Base-by-base conservation (phyloP, 192 early-diverging fungal species). In the Coemansia sp. region DNA sequence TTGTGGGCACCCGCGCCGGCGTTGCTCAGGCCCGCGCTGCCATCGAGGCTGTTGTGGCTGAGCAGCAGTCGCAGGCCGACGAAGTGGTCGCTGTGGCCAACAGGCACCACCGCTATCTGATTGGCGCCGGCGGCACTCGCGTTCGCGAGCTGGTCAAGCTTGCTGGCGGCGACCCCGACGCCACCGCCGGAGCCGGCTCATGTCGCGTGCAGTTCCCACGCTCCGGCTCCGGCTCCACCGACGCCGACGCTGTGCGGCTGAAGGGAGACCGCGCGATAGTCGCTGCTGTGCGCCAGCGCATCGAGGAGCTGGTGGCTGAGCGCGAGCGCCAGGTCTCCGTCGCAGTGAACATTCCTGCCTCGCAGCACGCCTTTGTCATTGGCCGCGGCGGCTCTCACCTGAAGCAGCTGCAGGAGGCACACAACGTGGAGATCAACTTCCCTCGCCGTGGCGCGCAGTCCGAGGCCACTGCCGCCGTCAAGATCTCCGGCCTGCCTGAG, bases 301-400 rank as follows among this genome's bases (percentile, higher is more conserved):
- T 89, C 46, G 87, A 87, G 23, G 83, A 70, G 57, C 64, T 79
- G 26, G 77, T 73, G 2, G 77, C 71, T 33, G 84, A 88, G 59
- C 84, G 86, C 62, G 82, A 89, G 70, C 84, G 84, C 66, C 83
- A 87, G 66, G 73, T 76, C 23, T 86, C 86, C 8, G 40, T 87
- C 5, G 63, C 61, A 2, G 69, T 95, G n/a, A 38, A 62, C 40
- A 86, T 96, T 60, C 94, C 94, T 0, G 86, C 81, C 10, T 83
- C 86, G 11, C 83, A 94, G 48, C 93, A 95, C 69, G 85, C 88
- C 13, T 83, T 86, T 40, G 75, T 97, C 38, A 97, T 95, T 65
- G 95, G 95, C 11, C 86, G 88, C 36, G 85, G 83, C 46, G 94
- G 93, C 33, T 66, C 83, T 9, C 70, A 84, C 21, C 88, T 97